Base-by-base conservation (phyloP, 2,329 filamentous ascomycete genomes). In the Graphiopsis chlorocephala region DNA sequence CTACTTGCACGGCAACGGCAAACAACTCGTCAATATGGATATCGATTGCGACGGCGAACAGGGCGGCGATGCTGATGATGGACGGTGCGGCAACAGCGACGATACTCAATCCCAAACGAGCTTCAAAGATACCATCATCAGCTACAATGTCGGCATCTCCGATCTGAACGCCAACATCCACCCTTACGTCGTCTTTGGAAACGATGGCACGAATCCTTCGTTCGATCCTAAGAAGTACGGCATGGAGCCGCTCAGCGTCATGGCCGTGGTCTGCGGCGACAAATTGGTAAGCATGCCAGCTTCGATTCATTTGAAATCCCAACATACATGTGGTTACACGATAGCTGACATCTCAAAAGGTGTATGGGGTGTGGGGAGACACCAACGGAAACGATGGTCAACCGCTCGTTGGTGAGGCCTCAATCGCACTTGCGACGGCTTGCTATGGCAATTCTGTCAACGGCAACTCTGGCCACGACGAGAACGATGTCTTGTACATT, bases 351-450 rank as follows among this genome's bases (percentile, higher is more conserved):
- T 35, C 15, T 35, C 20, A 20, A 20, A 35, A 66, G 72, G 80
- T 82, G 67, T 88, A 88, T 70, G 85, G 84, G 12, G 76, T 88
- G 58, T 88, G 85, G 85, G 86, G 85, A 23, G 85, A 88, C 67
- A 83, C 82, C 35, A 88, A 88, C 66, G 86, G 85, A 50, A 83
- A 81, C 56, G 81, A 83, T 58, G 79, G 81, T 2, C 76, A 83
- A 26, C 61, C 60, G 14, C 28, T 66, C 14, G 56, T 64, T 26
- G 86, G 86, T 42, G 86, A 88, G 68, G 81, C 84, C 0, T 83
- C 84, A 28, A 82, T 88, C 67, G 82, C 84, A 1, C 78, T 88
- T 8, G 86, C 84, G 2, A 83, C 84, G 33, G 77, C 82, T 23
- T 88, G 86, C 72, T 88, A 82, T 71, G 75, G 78, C 6, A 72